Percentiles rank a stretch among this genome's conserved stretches.
Conservation (phyloP, 1,284 basidiomycete species). For the Ceratobasidium sp. region DNA sequence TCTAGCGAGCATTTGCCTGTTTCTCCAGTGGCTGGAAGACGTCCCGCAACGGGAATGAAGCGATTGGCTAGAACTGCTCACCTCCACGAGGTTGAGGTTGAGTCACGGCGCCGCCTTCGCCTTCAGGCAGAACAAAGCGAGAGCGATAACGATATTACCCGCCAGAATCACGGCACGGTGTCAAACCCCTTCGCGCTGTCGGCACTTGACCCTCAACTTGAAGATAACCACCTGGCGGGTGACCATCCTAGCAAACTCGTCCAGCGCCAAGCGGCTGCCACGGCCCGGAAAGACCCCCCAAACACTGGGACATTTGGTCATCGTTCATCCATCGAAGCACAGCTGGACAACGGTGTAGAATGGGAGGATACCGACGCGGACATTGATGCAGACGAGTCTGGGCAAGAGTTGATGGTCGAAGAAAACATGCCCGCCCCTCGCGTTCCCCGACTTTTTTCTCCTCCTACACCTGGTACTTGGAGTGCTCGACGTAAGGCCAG, state of each 20-base stretch:
- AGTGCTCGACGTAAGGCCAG: neutral
- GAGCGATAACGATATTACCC: neutral
- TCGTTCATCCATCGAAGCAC: neutral
- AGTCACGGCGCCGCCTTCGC: slow-evolving; percentile 15
- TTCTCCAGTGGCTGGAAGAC: neutral
- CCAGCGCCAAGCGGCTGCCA: neutral
- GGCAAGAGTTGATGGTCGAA: slow-evolving; percentile 3
- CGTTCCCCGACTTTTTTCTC: slow-evolving; percentile 8
- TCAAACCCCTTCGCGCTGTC: neutral
- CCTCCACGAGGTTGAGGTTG: slow-evolving; percentile 37
- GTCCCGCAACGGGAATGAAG: slow-evolving; percentile 14
- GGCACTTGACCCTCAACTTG: neutral
- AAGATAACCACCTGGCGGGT: neutral
- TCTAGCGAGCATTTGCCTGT: slow-evolving; percentile 22
- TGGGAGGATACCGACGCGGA: slow-evolving; percentile 32
- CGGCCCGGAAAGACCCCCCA: neutral
- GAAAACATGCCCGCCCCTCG: neutral
- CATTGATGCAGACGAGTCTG: neutral
- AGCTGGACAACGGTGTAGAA: slow-evolving; percentile 6
- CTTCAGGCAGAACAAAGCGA: neutral
- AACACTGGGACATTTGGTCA: neutral
- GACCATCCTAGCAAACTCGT: neutral
- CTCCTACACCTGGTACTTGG: slow-evolving; percentile 5
- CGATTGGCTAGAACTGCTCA: slow-evolving; percentile 40
- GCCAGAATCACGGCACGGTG: neutral